Percentiles rank a stretch among this genome's conserved stretches.
Conservation (phyloP, 306 rosid species). For the Malus orientalis region DNA sequence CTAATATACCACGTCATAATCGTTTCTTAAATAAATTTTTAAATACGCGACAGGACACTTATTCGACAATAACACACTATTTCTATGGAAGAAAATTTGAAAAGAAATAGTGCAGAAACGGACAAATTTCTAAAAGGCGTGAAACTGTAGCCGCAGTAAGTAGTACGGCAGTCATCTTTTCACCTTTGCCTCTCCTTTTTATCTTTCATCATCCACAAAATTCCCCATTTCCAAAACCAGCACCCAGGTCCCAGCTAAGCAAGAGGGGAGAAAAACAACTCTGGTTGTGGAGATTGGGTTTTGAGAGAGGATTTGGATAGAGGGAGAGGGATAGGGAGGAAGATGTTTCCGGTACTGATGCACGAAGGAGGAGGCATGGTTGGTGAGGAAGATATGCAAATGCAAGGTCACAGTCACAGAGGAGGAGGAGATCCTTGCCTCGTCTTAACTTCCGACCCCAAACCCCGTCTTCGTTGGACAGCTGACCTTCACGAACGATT, state of each 20-base stretch:
- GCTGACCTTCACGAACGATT: conserved; percentile 94
- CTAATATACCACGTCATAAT: too few relatives aligned
- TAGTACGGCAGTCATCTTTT: background rate
- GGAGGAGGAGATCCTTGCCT: conserved; percentile 71
- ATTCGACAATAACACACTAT: too few relatives aligned
- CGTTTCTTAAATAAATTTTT: too few relatives aligned
- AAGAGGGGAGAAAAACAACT: background rate
- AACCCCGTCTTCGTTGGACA: conserved; percentile 99
- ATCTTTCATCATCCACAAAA: background rate
- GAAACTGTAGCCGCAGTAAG: background rate
- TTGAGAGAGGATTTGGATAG: background rate
- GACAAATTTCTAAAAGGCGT: conserved; percentile 53
- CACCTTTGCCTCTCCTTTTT: background rate
- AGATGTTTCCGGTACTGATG: conserved; percentile 69
- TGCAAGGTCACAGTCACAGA: conserved; percentile 25
- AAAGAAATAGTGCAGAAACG: conserved; percentile 20
- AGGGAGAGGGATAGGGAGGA: background rate
- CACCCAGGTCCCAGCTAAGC: background rate
- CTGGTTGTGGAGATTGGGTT: background rate
- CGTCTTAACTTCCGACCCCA: conserved; percentile 93
- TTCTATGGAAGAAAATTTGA: too few relatives aligned
- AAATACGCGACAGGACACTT: too few relatives aligned
- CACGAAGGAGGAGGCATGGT: conserved; percentile 49
- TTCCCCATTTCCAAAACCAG: background rate
- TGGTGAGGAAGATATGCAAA: conserved; percentile 47